phyloP scores from a whole-genome alignment of 1,284 basidiomycete species.

The Schizophyllum amplum region DNA sequence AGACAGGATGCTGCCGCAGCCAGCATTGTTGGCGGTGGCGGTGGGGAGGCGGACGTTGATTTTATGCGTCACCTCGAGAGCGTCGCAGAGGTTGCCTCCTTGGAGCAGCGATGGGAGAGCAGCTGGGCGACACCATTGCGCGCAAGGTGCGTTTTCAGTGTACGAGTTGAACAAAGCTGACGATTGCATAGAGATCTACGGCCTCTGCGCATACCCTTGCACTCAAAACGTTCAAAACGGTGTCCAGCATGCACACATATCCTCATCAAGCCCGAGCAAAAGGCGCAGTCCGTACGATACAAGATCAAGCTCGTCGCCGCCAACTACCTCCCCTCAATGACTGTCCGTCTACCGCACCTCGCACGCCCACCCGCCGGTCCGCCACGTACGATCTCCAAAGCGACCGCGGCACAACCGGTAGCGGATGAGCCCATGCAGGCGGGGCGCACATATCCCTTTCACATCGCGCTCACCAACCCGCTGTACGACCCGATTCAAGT shows the following conservation, averaged over 20 bases:
- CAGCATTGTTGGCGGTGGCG: constrained; percentile 42
- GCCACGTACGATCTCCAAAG: constrained; percentile 35
- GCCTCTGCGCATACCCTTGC: constrained; percentile 84
- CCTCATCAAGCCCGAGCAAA: constrained; percentile 96
- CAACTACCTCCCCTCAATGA: constrained; percentile 87
- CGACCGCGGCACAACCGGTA: constrained; percentile 24
- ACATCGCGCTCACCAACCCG: constrained; percentile 86
- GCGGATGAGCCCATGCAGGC: constrained; percentile 42
- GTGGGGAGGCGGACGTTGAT: constrained; percentile 65
- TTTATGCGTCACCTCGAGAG: constrained; percentile 56
- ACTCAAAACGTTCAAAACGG: constrained; percentile 91
- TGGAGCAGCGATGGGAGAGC: constrained; percentile 77
- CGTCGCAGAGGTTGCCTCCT: constrained; percentile 53
- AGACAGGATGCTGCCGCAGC: constrained; percentile 55
- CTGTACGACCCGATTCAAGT: constrained; percentile 92
- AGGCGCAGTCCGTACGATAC: constrained; percentile 86
- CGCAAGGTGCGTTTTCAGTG: constrained; percentile 43
- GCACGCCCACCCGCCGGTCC: constrained; percentile 14
- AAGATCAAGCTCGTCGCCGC: constrained; percentile 96
- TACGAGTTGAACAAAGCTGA: constrained; percentile 3
- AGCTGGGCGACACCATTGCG: constrained; percentile 71
- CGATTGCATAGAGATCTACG: constrained; percentile 56
- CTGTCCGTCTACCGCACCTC: constrained; percentile 57
- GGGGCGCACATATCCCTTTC: constrained; percentile 78
- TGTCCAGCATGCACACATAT: constrained; percentile 94